Evolutionary conservation across 2,329 filamentous ascomycete genomes (phyloP), one percentile per base, ranked within the genome.

Genomic region (Colletotrichum sp.): DNA sequence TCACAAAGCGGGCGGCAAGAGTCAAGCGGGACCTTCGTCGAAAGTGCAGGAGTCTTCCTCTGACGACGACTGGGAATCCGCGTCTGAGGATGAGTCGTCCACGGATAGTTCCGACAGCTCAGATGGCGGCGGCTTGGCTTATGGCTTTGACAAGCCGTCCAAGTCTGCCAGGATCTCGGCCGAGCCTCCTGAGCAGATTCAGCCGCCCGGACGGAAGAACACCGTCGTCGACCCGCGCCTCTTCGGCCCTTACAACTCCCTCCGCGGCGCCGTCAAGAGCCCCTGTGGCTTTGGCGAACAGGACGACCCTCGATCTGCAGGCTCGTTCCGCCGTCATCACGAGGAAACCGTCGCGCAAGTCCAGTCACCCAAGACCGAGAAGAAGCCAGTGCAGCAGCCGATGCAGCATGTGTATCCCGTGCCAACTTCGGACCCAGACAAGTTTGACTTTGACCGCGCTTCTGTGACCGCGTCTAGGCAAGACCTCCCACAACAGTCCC

Each of bases 381-480:
- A 77, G 57, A 78, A 78, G 21, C 81, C 82, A 9, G 85, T 95
- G 84, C 92, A 93, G 57, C 79, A 78, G 21, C 81, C 82, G 8
- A 85, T 95, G 84, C 92, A 93, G 80, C 89, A 91, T 34, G 90
- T 95, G 39, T 93, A 93, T 79, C 92, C 95, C 9, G 85, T 93
- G 36, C 90, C 93, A 6, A 93, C 93, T 1, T 89, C 89, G 5
- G 94, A 96, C 78, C 91, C 92, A 8, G 87, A 85, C 24, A 88
- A 85, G 30, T 93, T 93, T 79, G 93, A 95, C 78, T 90, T 88
- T 65, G 85, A 84, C 30, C 87, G 88, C 36, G 87, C 85, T 26
- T 90, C 91, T 49, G 81, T 87, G n/a, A 82, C 87, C 16, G 87
- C 87, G 18, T 83, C 84, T 64, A 84, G 82, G 49, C 83, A 85